Base-by-base conservation (phyloP, 148 eudicot genomes). In the Vaccinium corymbosum region DNA sequence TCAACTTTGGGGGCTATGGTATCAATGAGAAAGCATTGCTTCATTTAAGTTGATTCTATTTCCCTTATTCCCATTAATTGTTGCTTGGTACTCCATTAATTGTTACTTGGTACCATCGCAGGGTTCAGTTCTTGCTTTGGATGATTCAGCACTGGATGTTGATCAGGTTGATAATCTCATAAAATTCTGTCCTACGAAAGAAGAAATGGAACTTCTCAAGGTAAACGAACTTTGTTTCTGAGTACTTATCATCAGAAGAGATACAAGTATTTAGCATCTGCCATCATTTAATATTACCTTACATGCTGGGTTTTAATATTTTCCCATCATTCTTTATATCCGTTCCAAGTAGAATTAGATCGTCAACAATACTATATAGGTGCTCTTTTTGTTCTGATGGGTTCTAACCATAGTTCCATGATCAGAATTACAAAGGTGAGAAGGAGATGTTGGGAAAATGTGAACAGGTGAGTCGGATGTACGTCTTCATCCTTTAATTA, bases 111-210 rank as follows among this genome's bases (percentile, higher is more conserved):
- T 25, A 75, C 51, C 51, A 48, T 27, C 79, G 49, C 92, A 92
- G 94, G 88, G 83, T 83, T 91, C 91, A 38, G 86, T 91, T 73
- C 93, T 92, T 86, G 87, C 92, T 48, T 88, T 92, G 90, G 94
- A 92, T 71, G 93, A 92, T 82, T 86, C 91, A n/a, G 90, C 91
- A 55, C 83, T 92, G 83, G 94, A 92, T 70, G 57, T 86, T 75
- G 93, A 92, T 82, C 94, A 91, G 87, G 93, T 92, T 82, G 94
- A 92, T 14, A 92, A 92, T 84, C 89, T 92, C 48, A 88, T 90
- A 62, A 92, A 92, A 85, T 92, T 92, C 83, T 92, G 94, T 85
- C 94, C 94, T 68, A 91, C 91, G 17, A 91, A 92, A 86, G 94
- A 91, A 86, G 94, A 92, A 85, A 92, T 89, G 79, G 92, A 90